Percentiles rank a stretch among this genome's conserved stretches.
These are phyloP conservation scores for Delitschia confertaspora DNA, from an alignment of 495 filamentous ascomycete genomes.

Conservation along the genomic window DNA sequence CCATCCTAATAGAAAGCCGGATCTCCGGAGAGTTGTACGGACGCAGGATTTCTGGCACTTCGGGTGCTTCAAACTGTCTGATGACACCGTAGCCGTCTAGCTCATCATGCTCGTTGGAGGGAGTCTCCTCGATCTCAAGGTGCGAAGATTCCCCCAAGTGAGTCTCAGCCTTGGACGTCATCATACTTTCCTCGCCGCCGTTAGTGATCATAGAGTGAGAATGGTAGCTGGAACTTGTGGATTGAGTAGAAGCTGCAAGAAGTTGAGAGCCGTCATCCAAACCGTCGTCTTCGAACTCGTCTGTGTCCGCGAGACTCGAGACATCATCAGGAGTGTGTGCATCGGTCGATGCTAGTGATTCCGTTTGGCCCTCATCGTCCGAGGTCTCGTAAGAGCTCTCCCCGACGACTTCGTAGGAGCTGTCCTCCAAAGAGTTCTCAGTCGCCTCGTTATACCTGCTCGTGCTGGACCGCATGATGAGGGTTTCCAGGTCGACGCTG, in stretches of 20 bases:
- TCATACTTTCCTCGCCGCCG: conserved; percentile 10
- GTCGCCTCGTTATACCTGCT: conserved; percentile 15
- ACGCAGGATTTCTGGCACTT: conserved; percentile 5
- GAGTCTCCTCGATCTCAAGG: conserved; percentile 12
- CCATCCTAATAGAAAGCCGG: conserved; percentile 12
- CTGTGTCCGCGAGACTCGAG: conserved; percentile 18
- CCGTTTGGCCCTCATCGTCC: conserved; percentile 27
- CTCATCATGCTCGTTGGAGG: background rate
- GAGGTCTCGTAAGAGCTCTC: conserved; percentile 14
- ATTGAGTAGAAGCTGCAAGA: no score
- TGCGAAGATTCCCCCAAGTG: conserved; percentile 2
- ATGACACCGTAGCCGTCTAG: conserved; percentile 8
- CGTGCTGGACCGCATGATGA: conserved; percentile 24
- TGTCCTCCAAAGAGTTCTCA: conserved; percentile 21
- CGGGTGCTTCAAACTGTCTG: conserved; percentile 4
- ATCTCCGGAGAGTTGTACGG: conserved; percentile 11
- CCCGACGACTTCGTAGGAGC: conserved; percentile 28
- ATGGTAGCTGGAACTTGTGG: no score
- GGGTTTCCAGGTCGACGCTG: conserved; percentile 17
- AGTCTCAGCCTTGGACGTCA: conserved; percentile 13
- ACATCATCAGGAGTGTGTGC: conserved; percentile 30
- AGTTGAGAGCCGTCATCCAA: conserved; percentile 4
- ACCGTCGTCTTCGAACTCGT: conserved; percentile 18
- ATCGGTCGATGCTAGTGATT: conserved; percentile 28
- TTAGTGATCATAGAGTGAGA: no score